Evolutionary conservation across 75 land plant genomes (phyloP), one percentile per base, ranked within the genome.

Genomic region (Selaginella tamariscina): DNA sequence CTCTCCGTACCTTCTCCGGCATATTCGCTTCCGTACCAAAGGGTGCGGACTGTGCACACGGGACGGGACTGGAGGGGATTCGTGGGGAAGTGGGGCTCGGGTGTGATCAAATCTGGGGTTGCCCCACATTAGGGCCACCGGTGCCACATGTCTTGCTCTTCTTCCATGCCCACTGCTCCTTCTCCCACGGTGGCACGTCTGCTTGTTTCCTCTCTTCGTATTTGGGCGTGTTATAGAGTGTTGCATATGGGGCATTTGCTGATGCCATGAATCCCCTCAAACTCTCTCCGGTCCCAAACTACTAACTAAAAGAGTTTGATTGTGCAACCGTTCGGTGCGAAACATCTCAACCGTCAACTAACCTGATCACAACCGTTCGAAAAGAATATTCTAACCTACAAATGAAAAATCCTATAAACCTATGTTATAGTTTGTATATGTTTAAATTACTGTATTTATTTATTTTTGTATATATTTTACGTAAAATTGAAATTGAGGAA

Each of bases 131-230:
- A 15, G 49, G 49, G 5, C 49, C 49, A 15, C 49, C 49, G 49
- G 11, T 39, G 49, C 15, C 15, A 15, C 49, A 39, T 15, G 49
- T 39, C 49, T 39, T 39, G 62, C 62, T 23, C 26, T 59, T 59
- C 26, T 59, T 59, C 62, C 62, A 59, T 5, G 62, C 62, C 62
- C 62, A 59, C 26, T 59, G 62, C 62, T 59, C 62, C 62, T 59
- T 59, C 62, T 59, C 62, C 62, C 62, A 59, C 27, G 62, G 62
- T n/a, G 62, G 24, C 23, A 26, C 5, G 24, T 59, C 62, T 23
- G 26, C 62, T 23, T 59, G 62, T 23, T 59, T 59, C 18, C 62
- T 5, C 62, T 5, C 5, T n/a, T 59, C 62, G 26, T 59, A 59
- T 23, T 59, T 59, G 23, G 62, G 24, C 62, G 8, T 5, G 26